Conservation (phyloP, 2,329 filamentous ascomycete genomes). For the Colletotrichum lupini region DNA sequence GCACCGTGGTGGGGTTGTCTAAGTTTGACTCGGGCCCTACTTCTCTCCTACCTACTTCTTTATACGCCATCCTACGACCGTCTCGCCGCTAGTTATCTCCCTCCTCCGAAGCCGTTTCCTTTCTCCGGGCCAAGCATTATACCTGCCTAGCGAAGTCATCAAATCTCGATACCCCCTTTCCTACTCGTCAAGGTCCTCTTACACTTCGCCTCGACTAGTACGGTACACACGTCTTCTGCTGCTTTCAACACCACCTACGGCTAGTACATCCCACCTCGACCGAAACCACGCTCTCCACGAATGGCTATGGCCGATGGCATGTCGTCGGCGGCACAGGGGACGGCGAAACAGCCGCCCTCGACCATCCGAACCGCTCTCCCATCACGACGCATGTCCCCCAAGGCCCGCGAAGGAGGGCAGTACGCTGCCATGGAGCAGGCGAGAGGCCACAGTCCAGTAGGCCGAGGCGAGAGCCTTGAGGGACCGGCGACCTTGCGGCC, state of each 20-base stretch:
- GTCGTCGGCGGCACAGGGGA: conserved; percentile 29
- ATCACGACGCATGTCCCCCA: conserved; percentile 35
- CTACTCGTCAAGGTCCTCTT: conserved; percentile 9
- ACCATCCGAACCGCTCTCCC: conserved; percentile 35
- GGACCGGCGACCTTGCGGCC: conserved; percentile 2
- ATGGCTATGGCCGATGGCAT: conserved; percentile 37
- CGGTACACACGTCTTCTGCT: not conserved
- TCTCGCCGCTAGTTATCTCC: not conserved
- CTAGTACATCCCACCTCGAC: not conserved
- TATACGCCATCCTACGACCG: conserved; percentile 4
- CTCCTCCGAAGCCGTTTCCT: conserved; percentile 10
- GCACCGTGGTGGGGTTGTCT: conserved; percentile 30
- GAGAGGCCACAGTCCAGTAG: conserved; percentile 19
- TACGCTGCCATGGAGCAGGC: conserved; percentile 14
- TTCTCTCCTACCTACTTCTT: conserved; percentile 4
- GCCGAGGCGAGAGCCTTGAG: conserved; percentile 4
- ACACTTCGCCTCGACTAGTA: not conserved
- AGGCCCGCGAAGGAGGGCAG: conserved; percentile 25
- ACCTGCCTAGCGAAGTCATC: conserved; percentile 10
- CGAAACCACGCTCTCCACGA: conserved; percentile 19
- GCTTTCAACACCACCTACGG: not conserved
- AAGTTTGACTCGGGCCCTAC: conserved; percentile 22
- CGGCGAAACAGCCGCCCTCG: conserved; percentile 28
- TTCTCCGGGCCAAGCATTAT: not conserved
- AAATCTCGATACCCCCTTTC: conserved; percentile 7